Conservation (phyloP, 768 basidiomycete genomes). For the Rhizopogon vinicolor region DNA sequence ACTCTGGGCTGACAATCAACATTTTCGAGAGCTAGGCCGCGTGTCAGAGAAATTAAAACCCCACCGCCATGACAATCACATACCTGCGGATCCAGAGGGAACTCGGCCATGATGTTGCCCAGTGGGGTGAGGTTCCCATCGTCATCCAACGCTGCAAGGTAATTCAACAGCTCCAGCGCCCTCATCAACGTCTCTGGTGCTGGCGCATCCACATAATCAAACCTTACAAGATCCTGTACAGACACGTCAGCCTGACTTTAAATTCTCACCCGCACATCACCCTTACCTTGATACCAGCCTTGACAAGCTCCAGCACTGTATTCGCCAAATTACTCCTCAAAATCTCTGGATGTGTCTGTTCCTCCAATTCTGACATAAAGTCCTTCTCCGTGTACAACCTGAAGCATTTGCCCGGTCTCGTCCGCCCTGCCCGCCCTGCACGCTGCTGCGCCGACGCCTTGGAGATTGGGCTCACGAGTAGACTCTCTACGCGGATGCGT, state of each 20-base stretch:
- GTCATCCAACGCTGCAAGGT: constrained; percentile 88
- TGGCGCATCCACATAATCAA: constrained; percentile 90
- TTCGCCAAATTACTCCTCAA: constrained; percentile 90
- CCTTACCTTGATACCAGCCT: constrained; percentile 81
- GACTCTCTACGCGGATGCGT: constrained; percentile 89
- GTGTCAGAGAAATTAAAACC: neutral
- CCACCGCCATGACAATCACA: constrained; percentile 3
- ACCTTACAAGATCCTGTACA: constrained; percentile 67
- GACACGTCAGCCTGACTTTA: neutral
- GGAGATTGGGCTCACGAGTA: constrained; percentile 92
- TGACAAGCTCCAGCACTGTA: constrained; percentile 89
- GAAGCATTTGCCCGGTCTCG: constrained; percentile 96
- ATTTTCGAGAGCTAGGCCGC: constrained; percentile 70
- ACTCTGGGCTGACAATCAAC: constrained; percentile 91
- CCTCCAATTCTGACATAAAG: constrained; percentile 92
- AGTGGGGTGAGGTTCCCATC: constrained; percentile 87
- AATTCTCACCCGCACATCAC: neutral
- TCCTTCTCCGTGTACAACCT: constrained; percentile 95
- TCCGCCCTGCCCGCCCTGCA: constrained; percentile 94
- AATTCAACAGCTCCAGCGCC: constrained; percentile 91
- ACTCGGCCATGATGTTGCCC: constrained; percentile 93
- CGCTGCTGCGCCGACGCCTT: constrained; percentile 96
- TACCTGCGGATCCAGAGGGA: constrained; percentile 97
- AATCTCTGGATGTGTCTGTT: constrained; percentile 97
- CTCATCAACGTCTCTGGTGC: constrained; percentile 97